These are phyloP conservation scores for Medicago truncatula DNA, from an alignment of 306 rosid genomes.

Conservation along the genomic window MtrunA17r5.0-ANR NC_053042.1:52533001-52533500, in stretches of 20 bases:
- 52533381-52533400: slow-evolving; percentile 33
- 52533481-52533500: slow-evolving; percentile 22
- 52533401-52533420: slow-evolving; percentile 32
- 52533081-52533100: slow-evolving; percentile 75
- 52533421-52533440: slow-evolving; percentile 38
- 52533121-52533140: slow-evolving; percentile 26
- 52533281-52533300: slow-evolving; percentile 34
- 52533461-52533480: slow-evolving; percentile 20
- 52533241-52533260: slow-evolving; percentile 53
- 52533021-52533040: slow-evolving; percentile 47
- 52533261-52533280: slow-evolving; percentile 50
- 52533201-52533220: slow-evolving; percentile 52
- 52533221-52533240: slow-evolving; percentile 50
- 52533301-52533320: slow-evolving; percentile 41
- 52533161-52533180: slow-evolving; percentile 47
- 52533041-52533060: slow-evolving; percentile 70
- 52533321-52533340: slow-evolving; percentile 47
- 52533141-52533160: slow-evolving; percentile 35
- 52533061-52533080: slow-evolving; percentile 73
- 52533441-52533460: slow-evolving; percentile 42
- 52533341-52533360: slow-evolving; percentile 34
- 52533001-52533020: slow-evolving; percentile 32
- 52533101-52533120: slow-evolving; percentile 57
- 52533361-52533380: slow-evolving; percentile 44
- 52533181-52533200: slow-evolving; percentile 51